Evolutionary conservation across 352 stramenopile species (phyloP).

Genomic region (Globisporangium cylindrosporum): DNA sequence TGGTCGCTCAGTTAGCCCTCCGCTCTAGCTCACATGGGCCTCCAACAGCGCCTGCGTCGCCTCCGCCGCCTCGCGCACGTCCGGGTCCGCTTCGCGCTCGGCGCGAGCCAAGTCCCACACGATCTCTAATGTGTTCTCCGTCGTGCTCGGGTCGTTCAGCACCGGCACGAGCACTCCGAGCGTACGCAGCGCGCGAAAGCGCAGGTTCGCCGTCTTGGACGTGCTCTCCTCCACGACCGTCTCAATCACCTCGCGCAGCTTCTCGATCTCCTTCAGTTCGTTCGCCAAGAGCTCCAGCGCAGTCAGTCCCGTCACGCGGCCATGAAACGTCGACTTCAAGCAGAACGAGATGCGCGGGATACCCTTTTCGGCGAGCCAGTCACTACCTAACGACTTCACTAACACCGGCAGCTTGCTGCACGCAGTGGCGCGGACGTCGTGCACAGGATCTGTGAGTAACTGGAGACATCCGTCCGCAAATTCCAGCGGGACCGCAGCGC

Average conservation of each 20-base stretch:
- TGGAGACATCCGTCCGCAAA: conserved; percentile 74
- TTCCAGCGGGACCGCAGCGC: conserved; percentile 48
- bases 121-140: conserved; percentile 71
- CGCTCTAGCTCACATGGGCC: conserved; percentile 37
- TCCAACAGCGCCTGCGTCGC: conserved; percentile 55
- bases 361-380: conserved; percentile 75
- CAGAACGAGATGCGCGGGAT: conserved; percentile 57
- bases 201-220: conserved; percentile 77
- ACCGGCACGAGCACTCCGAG: conserved; percentile 58
- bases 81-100: conserved; percentile 65
- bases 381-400: conserved; percentile 64
- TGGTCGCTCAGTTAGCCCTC: background rate
- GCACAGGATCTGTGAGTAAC: conserved; percentile 62
- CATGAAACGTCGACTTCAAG: conserved; percentile 74
- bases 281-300: conserved; percentile 63
- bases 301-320: conserved; percentile 59
- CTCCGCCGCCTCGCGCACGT: conserved; percentile 72
- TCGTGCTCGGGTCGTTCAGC: conserved; percentile 65
- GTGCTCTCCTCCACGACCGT: conserved; percentile 72
- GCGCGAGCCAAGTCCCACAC: conserved; percentile 56
- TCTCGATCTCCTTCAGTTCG: conserved; percentile 65
- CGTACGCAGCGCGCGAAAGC: conserved; percentile 76
- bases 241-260: conserved; percentile 63
- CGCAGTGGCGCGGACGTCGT: conserved; percentile 66
- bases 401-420: conserved; percentile 66